phyloP scores from a whole-genome alignment of 2,329 filamentous ascomycete species.

The Fusarium nanum region DNA sequence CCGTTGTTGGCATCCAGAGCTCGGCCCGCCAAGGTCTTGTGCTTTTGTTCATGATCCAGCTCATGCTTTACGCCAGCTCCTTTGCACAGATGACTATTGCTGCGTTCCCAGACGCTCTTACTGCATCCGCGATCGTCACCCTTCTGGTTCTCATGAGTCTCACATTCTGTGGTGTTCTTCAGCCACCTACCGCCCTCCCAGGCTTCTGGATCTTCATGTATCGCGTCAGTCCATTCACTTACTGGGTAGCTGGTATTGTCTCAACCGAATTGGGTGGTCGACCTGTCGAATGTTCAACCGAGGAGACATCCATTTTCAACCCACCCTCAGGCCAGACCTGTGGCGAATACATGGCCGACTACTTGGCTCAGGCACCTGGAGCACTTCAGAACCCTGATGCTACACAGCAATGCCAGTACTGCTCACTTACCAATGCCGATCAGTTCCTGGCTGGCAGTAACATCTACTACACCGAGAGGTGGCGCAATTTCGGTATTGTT shows the following conservation, averaged over 20 bases:
- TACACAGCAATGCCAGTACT: slow-evolving; percentile 20
- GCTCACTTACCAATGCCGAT: slow-evolving; percentile 21
- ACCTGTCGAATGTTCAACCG: slow-evolving; percentile 57
- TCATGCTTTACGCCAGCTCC: slow-evolving; percentile 77
- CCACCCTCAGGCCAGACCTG: slow-evolving; percentile 61
- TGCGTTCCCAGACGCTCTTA: slow-evolving; percentile 70
- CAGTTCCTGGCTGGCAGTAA: slow-evolving; percentile 33
- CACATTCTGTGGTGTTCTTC: slow-evolving; percentile 63
- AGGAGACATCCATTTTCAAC: slow-evolving; percentile 71
- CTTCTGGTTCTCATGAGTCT: slow-evolving; percentile 56
- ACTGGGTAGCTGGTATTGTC: slow-evolving; percentile 70
- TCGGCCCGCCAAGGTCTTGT: slow-evolving; percentile 72
- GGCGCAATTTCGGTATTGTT: slow-evolving; percentile 34
- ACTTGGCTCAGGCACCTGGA: slow-evolving; percentile 52
- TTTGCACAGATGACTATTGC: slow-evolving; percentile 81
- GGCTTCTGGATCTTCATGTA: slow-evolving; percentile 81
- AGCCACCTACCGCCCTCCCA: slow-evolving; percentile 64
- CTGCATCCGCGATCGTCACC: slow-evolving; percentile 66
- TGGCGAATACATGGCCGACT: slow-evolving; percentile 66
- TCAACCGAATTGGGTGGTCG: slow-evolving; percentile 29
- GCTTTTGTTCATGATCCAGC: slow-evolving; percentile 71
- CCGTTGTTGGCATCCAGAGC: slow-evolving; percentile 62
- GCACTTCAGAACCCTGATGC: slow-evolving; percentile 32
- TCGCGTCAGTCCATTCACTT: slow-evolving; percentile 71
- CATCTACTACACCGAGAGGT: slow-evolving; percentile 33